Conservation (phyloP, 2,329 filamentous ascomycete genomes). For the Botrytis byssoidea region DNA sequence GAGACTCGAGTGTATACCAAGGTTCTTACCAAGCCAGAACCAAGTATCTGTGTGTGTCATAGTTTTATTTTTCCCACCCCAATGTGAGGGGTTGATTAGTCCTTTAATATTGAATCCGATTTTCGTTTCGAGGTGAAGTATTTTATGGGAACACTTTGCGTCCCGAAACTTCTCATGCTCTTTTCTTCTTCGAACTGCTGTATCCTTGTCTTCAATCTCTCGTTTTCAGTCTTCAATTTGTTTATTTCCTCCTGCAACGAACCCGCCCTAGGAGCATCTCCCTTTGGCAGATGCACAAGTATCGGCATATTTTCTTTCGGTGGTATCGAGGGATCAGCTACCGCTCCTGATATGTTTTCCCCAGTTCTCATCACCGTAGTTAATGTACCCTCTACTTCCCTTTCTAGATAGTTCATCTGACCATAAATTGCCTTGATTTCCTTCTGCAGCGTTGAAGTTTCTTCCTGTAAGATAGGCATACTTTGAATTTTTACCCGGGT, state of each 20-base stretch:
- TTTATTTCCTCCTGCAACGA: not conserved
- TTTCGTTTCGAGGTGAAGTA: not conserved
- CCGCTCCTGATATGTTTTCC: not conserved
- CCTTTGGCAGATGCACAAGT: not conserved
- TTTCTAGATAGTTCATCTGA: not conserved
- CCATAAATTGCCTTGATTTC: not conserved
- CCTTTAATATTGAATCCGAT: too few species aligned
- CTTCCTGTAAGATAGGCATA: not conserved
- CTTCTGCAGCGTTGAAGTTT: not conserved
- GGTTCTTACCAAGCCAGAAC: not conserved
- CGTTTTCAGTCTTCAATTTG: not conserved
- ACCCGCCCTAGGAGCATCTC: accelerated
- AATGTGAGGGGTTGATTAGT: not conserved
- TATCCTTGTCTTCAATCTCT: not conserved
- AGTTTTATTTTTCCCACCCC: not conserved
- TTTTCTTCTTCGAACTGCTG: not conserved
- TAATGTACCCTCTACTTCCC: not conserved
- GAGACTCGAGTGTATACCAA: not conserved
- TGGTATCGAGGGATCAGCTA: not conserved
- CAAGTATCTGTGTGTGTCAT: not conserved
- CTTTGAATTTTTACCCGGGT: not conserved
- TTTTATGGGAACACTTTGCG: not conserved
- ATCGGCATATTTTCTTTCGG: not conserved
- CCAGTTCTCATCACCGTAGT: not conserved
- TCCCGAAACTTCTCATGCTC: not conserved